Conservation (phyloP, 192 early-diverging fungal genomes). For the Lobosporangium transversale region DNA sequence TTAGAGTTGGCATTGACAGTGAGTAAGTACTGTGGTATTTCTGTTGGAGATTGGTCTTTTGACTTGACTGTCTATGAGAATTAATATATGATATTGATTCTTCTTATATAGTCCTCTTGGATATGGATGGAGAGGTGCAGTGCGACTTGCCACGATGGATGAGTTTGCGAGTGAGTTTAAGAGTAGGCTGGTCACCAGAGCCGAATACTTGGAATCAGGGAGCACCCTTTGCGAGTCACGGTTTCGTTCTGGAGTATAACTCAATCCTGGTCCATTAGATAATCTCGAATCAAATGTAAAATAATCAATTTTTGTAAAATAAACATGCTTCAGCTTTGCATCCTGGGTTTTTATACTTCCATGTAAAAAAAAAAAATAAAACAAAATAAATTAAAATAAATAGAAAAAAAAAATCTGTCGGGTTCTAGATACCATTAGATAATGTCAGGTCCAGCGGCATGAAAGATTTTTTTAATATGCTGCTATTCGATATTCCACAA, state of each 20-base stretch:
- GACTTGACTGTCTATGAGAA: neutral
- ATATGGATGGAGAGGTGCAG: constrained; percentile 68
- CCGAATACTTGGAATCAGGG: constrained; percentile 73
- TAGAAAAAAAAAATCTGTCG: no score
- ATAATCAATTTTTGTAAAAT: constrained; percentile 1
- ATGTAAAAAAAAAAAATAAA: no score
- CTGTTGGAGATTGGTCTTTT: no score
- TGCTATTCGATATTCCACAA: constrained; percentile 8
- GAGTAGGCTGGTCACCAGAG: constrained; percentile 62
- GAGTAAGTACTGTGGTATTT: constrained; percentile 72
- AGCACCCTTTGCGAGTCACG: constrained; percentile 61
- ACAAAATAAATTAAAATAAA: no score
- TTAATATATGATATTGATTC: neutral
- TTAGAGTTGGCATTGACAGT: constrained; percentile 63
- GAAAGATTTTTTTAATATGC: no score
- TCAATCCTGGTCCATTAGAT: neutral
- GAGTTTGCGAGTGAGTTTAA: constrained; percentile 59
- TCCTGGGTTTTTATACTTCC: no score
- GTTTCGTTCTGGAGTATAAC: constrained; percentile 53
- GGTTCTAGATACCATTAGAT: no score
- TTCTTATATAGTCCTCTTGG: constrained; percentile 55
- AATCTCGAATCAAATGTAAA: constrained; percentile 5
- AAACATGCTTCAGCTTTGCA: no score
- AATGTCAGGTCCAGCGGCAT: no score
- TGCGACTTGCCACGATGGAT: constrained; percentile 46